Conservation (phyloP, 78 protist genomes). For the Anaeramoeba flamelloides region DNA sequence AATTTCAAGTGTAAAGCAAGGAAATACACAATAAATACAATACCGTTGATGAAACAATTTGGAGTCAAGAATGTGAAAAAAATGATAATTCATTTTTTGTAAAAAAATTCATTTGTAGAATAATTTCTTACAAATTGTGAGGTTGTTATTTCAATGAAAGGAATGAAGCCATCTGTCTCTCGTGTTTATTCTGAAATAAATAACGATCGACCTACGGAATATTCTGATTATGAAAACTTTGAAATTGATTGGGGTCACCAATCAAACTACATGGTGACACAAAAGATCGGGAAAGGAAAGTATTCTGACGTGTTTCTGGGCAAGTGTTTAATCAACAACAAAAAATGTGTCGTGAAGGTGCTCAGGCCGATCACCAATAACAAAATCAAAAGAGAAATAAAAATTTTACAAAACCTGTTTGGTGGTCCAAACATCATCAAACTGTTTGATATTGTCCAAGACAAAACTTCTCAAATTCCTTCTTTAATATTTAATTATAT, state of each 20-base stretch:
- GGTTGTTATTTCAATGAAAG: too few relatives aligned
- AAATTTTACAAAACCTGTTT: constrained; percentile 78
- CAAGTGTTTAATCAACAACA: constrained; percentile 26
- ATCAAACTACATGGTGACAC: constrained; percentile 74
- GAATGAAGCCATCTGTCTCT: too few relatives aligned
- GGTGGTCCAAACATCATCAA: constrained; percentile 88
- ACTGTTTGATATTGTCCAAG: constrained; percentile 85
- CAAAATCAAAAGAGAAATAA: constrained; percentile 91
- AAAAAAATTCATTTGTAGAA: too few relatives aligned
- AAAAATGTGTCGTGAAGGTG: constrained; percentile 39
- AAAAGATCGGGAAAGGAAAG: constrained; percentile 97
- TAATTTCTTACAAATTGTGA: too few relatives aligned
- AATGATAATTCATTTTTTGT: too few relatives aligned
- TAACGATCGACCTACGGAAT: not conserved
- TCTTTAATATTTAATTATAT: constrained; percentile 80
- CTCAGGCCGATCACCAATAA: constrained; percentile 52
- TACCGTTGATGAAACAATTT: too few relatives aligned
- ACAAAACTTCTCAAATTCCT: constrained; percentile 80
- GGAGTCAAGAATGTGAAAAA: too few relatives aligned
- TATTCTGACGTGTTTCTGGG: constrained; percentile 98
- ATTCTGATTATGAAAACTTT: constrained; percentile 3
- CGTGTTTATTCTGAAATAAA: constrained; percentile 1
- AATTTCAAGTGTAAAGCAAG: too few relatives aligned
- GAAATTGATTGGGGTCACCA: not conserved
- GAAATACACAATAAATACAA: too few relatives aligned